Evolutionary conservation across 352 stramenopile species (phyloP).

Genomic region (Peronospora belbahrii): DNA sequence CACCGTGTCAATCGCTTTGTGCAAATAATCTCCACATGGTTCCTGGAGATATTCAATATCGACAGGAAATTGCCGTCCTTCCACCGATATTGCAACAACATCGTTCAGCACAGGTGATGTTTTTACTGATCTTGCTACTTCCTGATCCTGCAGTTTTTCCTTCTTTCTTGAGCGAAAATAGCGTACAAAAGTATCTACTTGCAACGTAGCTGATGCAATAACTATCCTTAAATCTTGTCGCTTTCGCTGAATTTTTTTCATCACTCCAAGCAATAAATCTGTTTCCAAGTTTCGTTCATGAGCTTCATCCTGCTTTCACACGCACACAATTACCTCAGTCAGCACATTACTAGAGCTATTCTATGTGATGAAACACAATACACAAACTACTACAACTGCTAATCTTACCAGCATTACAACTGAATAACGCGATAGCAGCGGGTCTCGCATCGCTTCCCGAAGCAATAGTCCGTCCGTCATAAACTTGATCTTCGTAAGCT

Average conservation of each 20-base stretch:
- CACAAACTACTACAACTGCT: neutral
- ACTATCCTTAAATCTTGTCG: conserved; percentile 84
- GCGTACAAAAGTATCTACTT: conserved; percentile 83
- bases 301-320: conserved; percentile 78
- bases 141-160: conserved; percentile 5
- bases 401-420: conserved; percentile 67
- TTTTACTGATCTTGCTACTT: neutral
- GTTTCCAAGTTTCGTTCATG: conserved; percentile 92
- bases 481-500: conserved; percentile 95
- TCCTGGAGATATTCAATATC: conserved; percentile 86
- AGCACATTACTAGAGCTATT: neutral
- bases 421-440: conserved; percentile 66
- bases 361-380: neutral
- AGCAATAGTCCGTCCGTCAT: conserved; percentile 99
- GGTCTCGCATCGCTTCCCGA: conserved; percentile 87
- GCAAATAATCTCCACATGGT: conserved; percentile 56
- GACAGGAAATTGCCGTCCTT: conserved; percentile 88
- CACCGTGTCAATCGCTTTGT: conserved; percentile 67
- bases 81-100: conserved; percentile 60
- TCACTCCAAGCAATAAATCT: conserved; percentile 90
- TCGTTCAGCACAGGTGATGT: conserved; percentile 23
- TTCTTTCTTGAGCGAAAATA: conserved; percentile 80
- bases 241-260: conserved; percentile 93
- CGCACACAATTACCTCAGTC: neutral
- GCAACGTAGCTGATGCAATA: conserved; percentile 71